Percentiles rank a stretch among this genome's conserved stretches.
Evolutionary conservation across 2,329 filamentous ascomycete species (phyloP).

Genomic region (Neopestalotiopsis rosae): DNA sequence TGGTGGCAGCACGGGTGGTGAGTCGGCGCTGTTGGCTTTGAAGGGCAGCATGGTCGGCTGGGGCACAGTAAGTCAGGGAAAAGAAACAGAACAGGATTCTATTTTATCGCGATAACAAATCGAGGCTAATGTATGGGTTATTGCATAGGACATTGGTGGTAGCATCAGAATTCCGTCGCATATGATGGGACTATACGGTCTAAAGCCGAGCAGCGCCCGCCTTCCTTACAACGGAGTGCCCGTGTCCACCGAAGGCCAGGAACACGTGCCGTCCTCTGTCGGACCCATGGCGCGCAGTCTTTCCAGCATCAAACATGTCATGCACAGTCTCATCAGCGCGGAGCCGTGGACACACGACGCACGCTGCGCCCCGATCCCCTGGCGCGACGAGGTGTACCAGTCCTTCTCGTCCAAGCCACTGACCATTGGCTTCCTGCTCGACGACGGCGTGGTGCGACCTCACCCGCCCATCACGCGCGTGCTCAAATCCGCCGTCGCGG

Average conservation of each 20-base stretch:
- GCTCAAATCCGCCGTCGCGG: conserved; percentile 41
- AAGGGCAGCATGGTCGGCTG: conserved; percentile 45
- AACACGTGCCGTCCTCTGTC: conserved; percentile 67
- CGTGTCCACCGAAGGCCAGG: conserved; percentile 67
- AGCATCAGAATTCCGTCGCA: conserved; percentile 54
- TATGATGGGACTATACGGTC: conserved; percentile 53
- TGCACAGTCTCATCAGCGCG: conserved; percentile 50
- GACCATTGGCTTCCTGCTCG: conserved; percentile 44
- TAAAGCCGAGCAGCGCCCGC: conserved; percentile 57
- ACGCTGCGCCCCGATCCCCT: conserved; percentile 56
- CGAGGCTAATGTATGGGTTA: not conserved
- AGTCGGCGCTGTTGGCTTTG: conserved; percentile 30
- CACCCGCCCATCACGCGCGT: conserved; percentile 59
- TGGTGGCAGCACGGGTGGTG: conserved; percentile 34
- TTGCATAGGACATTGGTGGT: conserved; percentile 50
- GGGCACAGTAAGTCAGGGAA: conserved; percentile 40
- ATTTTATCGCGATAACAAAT: accelerated
- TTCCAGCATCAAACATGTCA: conserved; percentile 53
- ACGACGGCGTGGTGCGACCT: conserved; percentile 57
- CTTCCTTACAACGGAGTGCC: conserved; percentile 63
- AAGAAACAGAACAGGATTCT: not conserved
- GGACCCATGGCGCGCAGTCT: conserved; percentile 63
- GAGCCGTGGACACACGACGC: conserved; percentile 61
- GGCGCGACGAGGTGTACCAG: conserved; percentile 53
- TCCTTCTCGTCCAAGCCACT: conserved; percentile 48